These are phyloP conservation scores for Orbilia javanica DNA, from an alignment of 2,329 filamentous ascomycete genomes.

Conservation along the genomic window DNA sequence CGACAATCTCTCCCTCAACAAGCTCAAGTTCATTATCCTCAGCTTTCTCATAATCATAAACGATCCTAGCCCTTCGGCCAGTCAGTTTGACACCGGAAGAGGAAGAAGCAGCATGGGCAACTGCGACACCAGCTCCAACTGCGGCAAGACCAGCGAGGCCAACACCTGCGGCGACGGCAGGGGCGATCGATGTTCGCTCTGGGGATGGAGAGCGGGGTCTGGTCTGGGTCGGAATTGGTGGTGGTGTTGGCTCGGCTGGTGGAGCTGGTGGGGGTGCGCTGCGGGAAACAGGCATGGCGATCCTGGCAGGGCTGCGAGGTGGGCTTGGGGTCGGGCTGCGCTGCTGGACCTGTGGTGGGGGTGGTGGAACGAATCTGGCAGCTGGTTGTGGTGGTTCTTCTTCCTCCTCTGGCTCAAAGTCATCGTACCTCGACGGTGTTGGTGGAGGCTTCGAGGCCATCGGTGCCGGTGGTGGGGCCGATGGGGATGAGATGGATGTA, in stretches of 20 bases:
- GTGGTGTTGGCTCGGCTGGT: constrained; percentile 74
- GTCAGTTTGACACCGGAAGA: constrained; percentile 68
- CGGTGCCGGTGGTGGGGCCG: constrained; percentile 66
- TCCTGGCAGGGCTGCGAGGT: constrained; percentile 81
- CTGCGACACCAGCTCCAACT: constrained; percentile 47
- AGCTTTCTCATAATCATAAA: constrained; percentile 97
- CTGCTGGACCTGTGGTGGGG: constrained; percentile 61
- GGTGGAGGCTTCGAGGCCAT: constrained; percentile 63
- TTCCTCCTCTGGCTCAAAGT: constrained; percentile 24
- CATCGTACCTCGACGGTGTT: constrained; percentile 15
- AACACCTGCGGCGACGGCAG: constrained; percentile 69
- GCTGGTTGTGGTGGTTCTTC: constrained; percentile 63
- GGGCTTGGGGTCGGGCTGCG: constrained; percentile 68
- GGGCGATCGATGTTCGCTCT: constrained; percentile 65
- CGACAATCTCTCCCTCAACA: constrained; percentile 86
- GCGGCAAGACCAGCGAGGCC: constrained; percentile 70
- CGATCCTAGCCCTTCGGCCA: constrained; percentile 77
- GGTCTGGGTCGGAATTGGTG: constrained; percentile 69
- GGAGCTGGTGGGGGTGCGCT: constrained; percentile 69
- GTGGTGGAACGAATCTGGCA: too few relatives aligned
- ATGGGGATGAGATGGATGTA: constrained; percentile 62
- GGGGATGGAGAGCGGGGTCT: constrained; percentile 72
- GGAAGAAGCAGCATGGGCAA: constrained; percentile 63
- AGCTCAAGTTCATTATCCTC: constrained; percentile 97
- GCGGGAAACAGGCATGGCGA: constrained; percentile 84